Evolutionary conservation across 495 filamentous ascomycete genomes (phyloP).

Genomic region (Neurospora sp.): DNA sequence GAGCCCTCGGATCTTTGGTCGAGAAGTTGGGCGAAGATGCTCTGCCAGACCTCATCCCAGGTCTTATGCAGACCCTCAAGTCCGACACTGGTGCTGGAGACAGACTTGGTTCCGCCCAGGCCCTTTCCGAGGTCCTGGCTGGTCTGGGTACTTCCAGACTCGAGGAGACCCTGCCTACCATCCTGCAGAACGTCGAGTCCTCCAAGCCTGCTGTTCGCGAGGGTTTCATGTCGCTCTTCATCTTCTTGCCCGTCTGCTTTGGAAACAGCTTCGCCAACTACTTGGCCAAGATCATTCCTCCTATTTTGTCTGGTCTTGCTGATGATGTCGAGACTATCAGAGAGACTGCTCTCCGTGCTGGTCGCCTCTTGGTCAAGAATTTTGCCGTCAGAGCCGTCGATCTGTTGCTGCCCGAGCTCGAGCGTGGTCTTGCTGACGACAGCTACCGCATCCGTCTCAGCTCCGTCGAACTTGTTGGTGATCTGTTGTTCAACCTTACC

Average conservation of each 20-base stretch:
- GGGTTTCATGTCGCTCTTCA: slow-evolving; percentile 99
- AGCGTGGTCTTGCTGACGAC: slow-evolving; percentile 89
- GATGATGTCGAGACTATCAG: slow-evolving; percentile 94
- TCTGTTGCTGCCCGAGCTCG: slow-evolving; percentile 83
- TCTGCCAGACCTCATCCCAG: slow-evolving; percentile 91
- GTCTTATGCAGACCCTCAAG: slow-evolving; percentile 93
- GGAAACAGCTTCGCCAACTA: slow-evolving; percentile 97
- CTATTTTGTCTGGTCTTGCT: slow-evolving; percentile 86
- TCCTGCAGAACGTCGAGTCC: slow-evolving; percentile 90
- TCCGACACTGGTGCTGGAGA: slow-evolving; percentile 95
- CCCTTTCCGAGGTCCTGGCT: slow-evolving; percentile 91
- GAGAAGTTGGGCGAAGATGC: slow-evolving; percentile 98
- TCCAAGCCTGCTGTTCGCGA: slow-evolving; percentile 84
- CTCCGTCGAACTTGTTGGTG: slow-evolving; percentile 94
- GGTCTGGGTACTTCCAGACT: slow-evolving; percentile 84
- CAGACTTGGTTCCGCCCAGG: slow-evolving; percentile 89
- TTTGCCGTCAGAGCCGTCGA: slow-evolving; percentile 93
- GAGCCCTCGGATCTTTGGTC: slow-evolving; percentile 86
- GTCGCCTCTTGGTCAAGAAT: slow-evolving; percentile 92
- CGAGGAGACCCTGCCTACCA: slow-evolving; percentile 93
- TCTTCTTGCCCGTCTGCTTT: slow-evolving; percentile 97
- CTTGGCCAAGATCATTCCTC: slow-evolving; percentile 89
- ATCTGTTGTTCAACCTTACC: slow-evolving; percentile 94
- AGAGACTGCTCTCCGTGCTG: slow-evolving; percentile 85
- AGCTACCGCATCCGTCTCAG: slow-evolving; percentile 94